These are phyloP conservation scores for Gossypium arboreum DNA, from an alignment of 345 rosid genomes.

Conservation along the genomic window DNA sequence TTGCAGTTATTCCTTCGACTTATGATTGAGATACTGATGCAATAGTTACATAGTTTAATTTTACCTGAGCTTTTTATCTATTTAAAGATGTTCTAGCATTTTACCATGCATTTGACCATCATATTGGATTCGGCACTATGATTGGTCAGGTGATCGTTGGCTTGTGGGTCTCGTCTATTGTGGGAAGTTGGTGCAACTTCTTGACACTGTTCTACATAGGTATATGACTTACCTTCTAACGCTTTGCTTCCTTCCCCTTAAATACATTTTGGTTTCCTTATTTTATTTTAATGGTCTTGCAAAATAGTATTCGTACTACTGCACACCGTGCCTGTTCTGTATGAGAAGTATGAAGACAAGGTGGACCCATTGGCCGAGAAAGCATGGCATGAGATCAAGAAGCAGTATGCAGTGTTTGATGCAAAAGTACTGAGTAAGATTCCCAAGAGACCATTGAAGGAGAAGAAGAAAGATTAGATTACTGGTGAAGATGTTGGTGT, in stretches of 20 bases:
- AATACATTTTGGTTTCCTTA: neutral
- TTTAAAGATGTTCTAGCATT: neutral
- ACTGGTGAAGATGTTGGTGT: neutral
- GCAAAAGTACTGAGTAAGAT: slow-evolving; percentile 85
- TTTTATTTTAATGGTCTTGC: slow-evolving; percentile 14
- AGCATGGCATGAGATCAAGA: slow-evolving; percentile 64
- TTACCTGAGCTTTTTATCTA: neutral
- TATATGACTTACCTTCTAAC: slow-evolving; percentile 22
- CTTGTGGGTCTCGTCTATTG: slow-evolving; percentile 68
- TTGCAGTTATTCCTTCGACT: neutral
- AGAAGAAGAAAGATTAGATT: slow-evolving; percentile 56
- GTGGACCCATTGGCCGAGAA: slow-evolving; percentile 74
- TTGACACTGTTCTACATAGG: slow-evolving; percentile 81
- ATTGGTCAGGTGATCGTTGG: slow-evolving; percentile 58
- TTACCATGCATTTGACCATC: neutral
- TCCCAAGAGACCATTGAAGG: slow-evolving; percentile 63
- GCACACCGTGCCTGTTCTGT: slow-evolving; percentile 75
- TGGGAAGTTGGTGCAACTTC: slow-evolving; percentile 77
- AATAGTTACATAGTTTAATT: neutral
- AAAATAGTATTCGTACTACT: slow-evolving; percentile 63
- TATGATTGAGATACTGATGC: neutral
- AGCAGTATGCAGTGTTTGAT: slow-evolving; percentile 70
- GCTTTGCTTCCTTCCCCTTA: neutral
- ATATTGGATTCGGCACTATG: slow-evolving; percentile 6
- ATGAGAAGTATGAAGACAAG: slow-evolving; percentile 82